Evolutionary conservation across 306 rosid genomes (phyloP).

Genomic region (Alnus glutinosa): DNA sequence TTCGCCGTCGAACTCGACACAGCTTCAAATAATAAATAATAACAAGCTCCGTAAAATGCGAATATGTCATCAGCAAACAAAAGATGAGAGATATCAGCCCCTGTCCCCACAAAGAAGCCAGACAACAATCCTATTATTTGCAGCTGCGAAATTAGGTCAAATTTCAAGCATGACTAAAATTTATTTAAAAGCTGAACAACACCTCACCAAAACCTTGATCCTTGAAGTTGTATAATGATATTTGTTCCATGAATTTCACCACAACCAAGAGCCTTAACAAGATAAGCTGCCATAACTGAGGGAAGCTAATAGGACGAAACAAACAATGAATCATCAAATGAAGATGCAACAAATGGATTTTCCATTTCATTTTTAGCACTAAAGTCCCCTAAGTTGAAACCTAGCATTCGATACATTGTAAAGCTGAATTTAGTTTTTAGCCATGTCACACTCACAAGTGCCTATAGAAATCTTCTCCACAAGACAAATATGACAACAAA

Average conservation of each 20-base stretch:
- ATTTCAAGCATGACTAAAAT: neutral
- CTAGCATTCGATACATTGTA: neutral
- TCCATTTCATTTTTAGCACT: neutral
- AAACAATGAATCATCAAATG: neutral
- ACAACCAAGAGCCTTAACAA: neutral
- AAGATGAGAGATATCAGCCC: too few relatives aligned
- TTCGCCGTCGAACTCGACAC: too few relatives aligned
- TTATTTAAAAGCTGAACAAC: neutral
- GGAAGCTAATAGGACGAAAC: neutral
- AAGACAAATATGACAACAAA: neutral
- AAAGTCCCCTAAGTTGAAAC: neutral
- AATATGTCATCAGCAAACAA: too few relatives aligned
- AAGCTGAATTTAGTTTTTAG: neutral
- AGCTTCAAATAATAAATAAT: too few relatives aligned
- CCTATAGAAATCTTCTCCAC: neutral
- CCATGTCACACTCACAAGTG: neutral
- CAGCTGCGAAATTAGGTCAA: neutral
- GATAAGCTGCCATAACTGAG: neutral
- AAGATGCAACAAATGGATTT: neutral
- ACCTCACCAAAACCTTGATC: neutral
- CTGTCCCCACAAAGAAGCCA: too few relatives aligned
- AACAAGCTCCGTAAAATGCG: too few relatives aligned
- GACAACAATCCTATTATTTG: neutral
- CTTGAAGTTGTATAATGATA: neutral
- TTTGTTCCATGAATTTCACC: neutral